These are phyloP conservation scores for Aspergillus steynii DNA, from an alignment of 495 filamentous ascomycete species.

Conservation along the genomic window DNA sequence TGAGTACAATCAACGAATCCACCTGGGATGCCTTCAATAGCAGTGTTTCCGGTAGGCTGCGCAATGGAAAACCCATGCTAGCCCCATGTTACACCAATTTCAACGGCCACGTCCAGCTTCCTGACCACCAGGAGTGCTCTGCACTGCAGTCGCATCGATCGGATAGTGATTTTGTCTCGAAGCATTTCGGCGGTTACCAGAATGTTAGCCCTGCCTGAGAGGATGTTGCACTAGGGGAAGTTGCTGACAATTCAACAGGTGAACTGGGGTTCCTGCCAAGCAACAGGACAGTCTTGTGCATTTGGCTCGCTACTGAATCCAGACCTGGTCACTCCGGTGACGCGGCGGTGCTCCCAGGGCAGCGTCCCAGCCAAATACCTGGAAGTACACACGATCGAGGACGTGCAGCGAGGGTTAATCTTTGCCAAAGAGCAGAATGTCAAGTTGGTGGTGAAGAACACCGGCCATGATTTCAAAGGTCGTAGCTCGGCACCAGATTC, in stretches of 20 bases:
- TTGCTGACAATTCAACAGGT: neutral
- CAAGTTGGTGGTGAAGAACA: conserved; percentile 44
- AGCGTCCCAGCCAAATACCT: conserved; percentile 19
- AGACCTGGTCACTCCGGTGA: conserved; percentile 2
- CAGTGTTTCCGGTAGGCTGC: conserved; percentile 16
- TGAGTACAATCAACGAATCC: neutral
- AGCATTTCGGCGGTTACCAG: conserved; percentile 3
- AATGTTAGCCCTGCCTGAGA: neutral
- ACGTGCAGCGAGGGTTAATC: conserved; percentile 12
- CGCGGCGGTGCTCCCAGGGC: conserved; percentile 12
- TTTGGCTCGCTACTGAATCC: conserved; percentile 1
- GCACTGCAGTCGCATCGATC: neutral
- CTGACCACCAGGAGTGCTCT: neutral
- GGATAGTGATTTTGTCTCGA: neutral
- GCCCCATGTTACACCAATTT: conserved; percentile 15
- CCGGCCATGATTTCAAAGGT: conserved; percentile 39
- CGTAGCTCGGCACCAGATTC: conserved; percentile 16
- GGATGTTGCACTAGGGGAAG: no score
- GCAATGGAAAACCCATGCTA: conserved; percentile 12
- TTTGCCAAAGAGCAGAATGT: conserved; percentile 33
- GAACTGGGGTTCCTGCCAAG: conserved; percentile 20
- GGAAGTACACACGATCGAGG: conserved; percentile 14
- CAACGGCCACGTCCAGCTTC: conserved; percentile 1
- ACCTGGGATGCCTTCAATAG: conserved; percentile 16
- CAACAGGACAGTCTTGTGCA: conserved; percentile 14